These are phyloP conservation scores for Epichloe sp. DNA, from an alignment of 2,329 filamentous ascomycete genomes.

Conservation along the genomic window DNA sequence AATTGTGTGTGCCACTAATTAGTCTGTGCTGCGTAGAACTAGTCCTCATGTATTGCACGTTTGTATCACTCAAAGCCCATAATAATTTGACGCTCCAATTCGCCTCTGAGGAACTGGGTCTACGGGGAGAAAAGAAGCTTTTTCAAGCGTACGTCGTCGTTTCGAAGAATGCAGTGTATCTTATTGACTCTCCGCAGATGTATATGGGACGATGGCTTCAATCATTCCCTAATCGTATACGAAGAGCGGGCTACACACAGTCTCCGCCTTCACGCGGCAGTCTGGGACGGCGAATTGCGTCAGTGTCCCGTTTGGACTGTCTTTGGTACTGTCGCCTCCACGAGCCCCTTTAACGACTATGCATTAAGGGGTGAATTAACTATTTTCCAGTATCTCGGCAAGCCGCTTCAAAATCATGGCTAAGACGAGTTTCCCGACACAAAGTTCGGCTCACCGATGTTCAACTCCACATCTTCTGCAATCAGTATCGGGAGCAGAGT, in stretches of 20 bases:
- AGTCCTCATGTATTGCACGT: constrained; percentile 45
- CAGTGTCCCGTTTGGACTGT: constrained; percentile 51
- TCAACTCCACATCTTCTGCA: constrained; percentile 45
- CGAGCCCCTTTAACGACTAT: too few relatives aligned
- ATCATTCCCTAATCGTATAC: constrained; percentile 41
- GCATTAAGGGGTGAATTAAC: background rate
- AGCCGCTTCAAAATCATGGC: constrained; percentile 34
- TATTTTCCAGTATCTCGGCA: constrained; percentile 36
- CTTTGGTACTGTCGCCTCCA: constrained; percentile 32
- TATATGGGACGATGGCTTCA: constrained; percentile 41
- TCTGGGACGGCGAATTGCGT: constrained; percentile 39
- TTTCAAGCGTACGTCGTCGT: constrained; percentile 40
- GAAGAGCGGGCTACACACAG: constrained; percentile 34
- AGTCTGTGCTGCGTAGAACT: constrained; percentile 31
- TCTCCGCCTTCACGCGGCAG: constrained; percentile 41
- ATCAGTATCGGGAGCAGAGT: constrained; percentile 38
- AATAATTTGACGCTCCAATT: constrained; percentile 32
- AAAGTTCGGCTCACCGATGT: constrained; percentile 40
- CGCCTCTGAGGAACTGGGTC: constrained; percentile 30
- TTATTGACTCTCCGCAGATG: constrained; percentile 23
- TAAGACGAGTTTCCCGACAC: constrained; percentile 29
- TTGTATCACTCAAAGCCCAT: constrained; percentile 41
- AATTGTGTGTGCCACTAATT: background rate
- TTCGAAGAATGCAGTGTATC: background rate
- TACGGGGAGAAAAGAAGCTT: constrained; percentile 35